Percentiles rank a stretch among this genome's conserved stretches.
These are phyloP conservation scores for Vitis riparia DNA, from an alignment of 164 flowering plant species.

Conservation along the genomic window DNA sequence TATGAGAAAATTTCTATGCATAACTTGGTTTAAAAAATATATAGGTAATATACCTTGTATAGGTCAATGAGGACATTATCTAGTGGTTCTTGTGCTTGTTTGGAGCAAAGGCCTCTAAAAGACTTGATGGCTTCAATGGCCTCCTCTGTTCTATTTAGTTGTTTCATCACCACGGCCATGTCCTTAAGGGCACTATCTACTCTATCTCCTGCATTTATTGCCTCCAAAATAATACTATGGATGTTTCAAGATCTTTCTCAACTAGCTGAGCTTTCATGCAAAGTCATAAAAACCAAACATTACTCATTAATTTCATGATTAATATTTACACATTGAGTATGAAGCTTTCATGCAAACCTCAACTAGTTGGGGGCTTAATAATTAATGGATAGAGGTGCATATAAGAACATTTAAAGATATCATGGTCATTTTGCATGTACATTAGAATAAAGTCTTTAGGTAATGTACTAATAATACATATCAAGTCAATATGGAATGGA, in stretches of 20 bases:
- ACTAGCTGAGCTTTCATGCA: conserved; percentile 28
- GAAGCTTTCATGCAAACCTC: too few relatives aligned
- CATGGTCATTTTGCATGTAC: neutral
- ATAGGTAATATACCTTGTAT: conserved; percentile 34
- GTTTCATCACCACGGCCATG: conserved; percentile 67
- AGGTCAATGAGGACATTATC: conserved; percentile 55
- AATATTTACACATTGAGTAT: too few relatives aligned
- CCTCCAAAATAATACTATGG: conserved; percentile 53
- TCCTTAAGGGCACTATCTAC: too few relatives aligned
- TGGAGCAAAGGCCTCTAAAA: conserved; percentile 44
- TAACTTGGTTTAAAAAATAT: neutral
- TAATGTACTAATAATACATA: too few relatives aligned
- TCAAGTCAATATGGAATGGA: too few relatives aligned
- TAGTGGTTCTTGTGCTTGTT: conserved; percentile 44
- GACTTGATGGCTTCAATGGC: conserved; percentile 61
- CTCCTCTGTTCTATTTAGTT: conserved; percentile 42
- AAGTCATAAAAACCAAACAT: neutral
- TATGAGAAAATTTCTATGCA: neutral
- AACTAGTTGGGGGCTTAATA: too few relatives aligned
- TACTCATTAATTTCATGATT: too few relatives aligned
- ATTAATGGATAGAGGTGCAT: neutral
- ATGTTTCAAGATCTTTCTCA: conserved; percentile 43
- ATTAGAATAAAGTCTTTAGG: too few relatives aligned
- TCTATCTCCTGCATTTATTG: conserved; percentile 55
- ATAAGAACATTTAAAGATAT: neutral